Conservation (phyloP, 2,329 filamentous ascomycete species). For the Talaromyces sp. region DNA sequence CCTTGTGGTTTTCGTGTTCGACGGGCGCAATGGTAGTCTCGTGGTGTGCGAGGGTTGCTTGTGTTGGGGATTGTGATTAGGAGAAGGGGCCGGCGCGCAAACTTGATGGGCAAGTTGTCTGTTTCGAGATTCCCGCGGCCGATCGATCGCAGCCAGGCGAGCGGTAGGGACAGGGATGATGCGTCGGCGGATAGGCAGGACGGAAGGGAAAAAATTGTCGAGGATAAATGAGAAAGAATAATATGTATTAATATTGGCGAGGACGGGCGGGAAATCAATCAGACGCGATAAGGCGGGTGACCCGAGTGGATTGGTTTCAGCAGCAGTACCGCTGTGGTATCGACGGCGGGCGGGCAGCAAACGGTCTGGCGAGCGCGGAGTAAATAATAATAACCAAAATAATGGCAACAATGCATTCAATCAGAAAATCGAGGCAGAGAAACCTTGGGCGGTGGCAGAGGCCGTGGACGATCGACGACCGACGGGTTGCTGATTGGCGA, state of each 20-base stretch:
- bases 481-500: background rate
- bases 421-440: background rate
- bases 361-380: background rate
- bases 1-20: background rate
- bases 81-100: background rate
- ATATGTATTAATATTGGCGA: background rate
- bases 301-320: background rate
- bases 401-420: background rate
- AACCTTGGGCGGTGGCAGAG: background rate
- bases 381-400: background rate
- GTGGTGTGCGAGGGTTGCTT: background rate
- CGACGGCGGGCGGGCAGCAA: background rate
- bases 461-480: background rate
- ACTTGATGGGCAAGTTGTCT: background rate
- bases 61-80: background rate
- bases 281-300: background rate
- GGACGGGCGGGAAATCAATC: background rate
- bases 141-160: background rate
- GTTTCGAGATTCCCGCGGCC: background rate
- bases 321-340: background rate
- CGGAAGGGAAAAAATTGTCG: conserved; percentile 5
- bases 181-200: background rate
- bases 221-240: conserved; percentile 3
- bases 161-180: background rate
- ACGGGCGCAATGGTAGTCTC: background rate